phyloP scores from a whole-genome alignment of 345 rosid genomes.

The Arabis hirsuta region DNA sequence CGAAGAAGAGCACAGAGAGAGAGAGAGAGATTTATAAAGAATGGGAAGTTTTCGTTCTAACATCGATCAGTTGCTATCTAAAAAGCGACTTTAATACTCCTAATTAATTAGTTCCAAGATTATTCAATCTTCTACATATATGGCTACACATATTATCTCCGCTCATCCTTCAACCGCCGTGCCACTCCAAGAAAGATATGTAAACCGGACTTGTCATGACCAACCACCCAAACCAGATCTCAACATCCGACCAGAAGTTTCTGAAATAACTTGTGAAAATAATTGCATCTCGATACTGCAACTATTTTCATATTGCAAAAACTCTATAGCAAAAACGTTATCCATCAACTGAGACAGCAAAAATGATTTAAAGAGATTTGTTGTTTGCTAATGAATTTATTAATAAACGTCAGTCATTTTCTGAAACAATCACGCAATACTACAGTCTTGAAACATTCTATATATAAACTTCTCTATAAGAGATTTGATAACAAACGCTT shows the following conservation, averaged over 20 bases:
- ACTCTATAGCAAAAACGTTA: no score
- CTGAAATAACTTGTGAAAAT: no score
- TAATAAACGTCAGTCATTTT: no score
- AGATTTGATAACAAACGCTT: no score
- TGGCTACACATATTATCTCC: constrained; percentile 22
- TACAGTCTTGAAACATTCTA: no score
- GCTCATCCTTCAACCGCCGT: constrained; percentile 25
- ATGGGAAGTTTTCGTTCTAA: constrained; percentile 17
- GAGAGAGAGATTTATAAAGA: constrained; percentile 27
- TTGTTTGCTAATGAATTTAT: no score
- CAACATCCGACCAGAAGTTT: neutral
- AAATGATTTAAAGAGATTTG: no score
- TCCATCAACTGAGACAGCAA: no score
- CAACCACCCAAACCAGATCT: constrained; percentile 33
- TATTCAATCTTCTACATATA: constrained; percentile 37
- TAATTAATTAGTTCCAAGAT: constrained; percentile 32
- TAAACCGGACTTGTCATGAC: constrained; percentile 22
- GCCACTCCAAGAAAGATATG: constrained; percentile 5
- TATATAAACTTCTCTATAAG: no score
- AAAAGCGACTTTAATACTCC: constrained; percentile 19
- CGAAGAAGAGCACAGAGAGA: neutral
- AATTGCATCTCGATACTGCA: no score
- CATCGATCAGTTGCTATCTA: constrained; percentile 25
- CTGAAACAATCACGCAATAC: no score
- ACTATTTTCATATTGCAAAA: no score